Base-by-base conservation (phyloP, 129 eudicot species). In the Gnaphalium uliginosum region DNA sequence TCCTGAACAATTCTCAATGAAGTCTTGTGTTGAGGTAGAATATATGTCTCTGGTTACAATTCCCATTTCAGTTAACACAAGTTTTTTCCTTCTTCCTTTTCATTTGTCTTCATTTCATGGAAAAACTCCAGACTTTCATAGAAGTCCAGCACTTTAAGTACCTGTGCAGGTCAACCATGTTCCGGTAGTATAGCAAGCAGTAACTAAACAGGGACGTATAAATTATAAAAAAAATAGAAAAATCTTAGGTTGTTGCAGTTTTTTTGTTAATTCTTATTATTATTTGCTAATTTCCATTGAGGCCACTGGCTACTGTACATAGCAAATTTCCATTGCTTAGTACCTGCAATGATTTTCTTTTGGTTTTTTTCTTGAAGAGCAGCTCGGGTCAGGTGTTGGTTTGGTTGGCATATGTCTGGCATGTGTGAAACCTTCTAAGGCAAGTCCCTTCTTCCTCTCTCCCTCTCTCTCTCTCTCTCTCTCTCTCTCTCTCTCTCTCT, bases 361-460 rank as follows among this genome's bases (percentile, higher is more conserved):
- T 8, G 69, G 29, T 76, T 15, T 48, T 53, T 79, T 56, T 39
- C 46, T 83, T 33, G 19, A 53, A 75, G 29, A 81, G 79, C 89
- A 92, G 97, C 89, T 92, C 70, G 98, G 98, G 66, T 90, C 98
- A n/a, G 98, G 98, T 33, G 98, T 86, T 79, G 98, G 98, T 69
- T 80, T 93, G 90, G 95, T 93, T 74, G 98, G 98, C 79, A 73
- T 90, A 21, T 90, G 96, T 83, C 85, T 93, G 66, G 76, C 89
- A 54, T 85, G 80, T 43, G 95, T 78, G 41, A 86, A 89, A 72
- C 95, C 95, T 66, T 88, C 96, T 13, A 83, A 85, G 85, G 98
- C 79, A 76, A 80, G 84, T 76, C 43, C 70, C 75, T 82, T 64
- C 48, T 35, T 37, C 66, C 59, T 58, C 26, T 66, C 30, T 58